These are phyloP conservation scores for Oropetium thomaeum DNA, from an alignment of 176 grass and related monocot genomes.

Conservation along the genomic window DNA sequence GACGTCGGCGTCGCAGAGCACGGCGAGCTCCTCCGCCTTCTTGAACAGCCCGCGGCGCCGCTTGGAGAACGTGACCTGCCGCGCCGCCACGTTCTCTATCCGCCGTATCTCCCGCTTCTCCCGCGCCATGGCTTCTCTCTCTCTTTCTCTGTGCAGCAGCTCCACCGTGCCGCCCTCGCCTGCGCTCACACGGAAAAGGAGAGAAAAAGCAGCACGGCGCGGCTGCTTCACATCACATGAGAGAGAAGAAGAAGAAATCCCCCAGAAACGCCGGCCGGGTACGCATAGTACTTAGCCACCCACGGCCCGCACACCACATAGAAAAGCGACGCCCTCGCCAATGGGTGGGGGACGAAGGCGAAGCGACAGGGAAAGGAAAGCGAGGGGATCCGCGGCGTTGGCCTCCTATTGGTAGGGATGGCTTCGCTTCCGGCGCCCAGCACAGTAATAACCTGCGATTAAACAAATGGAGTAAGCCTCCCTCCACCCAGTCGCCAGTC, in stretches of 20 bases:
- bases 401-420: background rate
- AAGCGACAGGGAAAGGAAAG: background rate
- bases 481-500: too few species aligned
- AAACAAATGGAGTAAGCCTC: background rate
- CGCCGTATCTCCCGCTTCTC: slow-evolving; percentile 76
- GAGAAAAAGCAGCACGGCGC: background rate
- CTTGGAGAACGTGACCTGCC: slow-evolving; percentile 97
- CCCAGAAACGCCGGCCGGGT: background rate
- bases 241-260: background rate
- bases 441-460: slow-evolving; percentile 6
- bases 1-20: slow-evolving; percentile 92
- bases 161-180: too few species aligned
- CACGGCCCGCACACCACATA: background rate
- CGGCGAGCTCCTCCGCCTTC: slow-evolving; percentile 89
- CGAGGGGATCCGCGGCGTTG: background rate
- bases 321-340: slow-evolving; percentile 7
- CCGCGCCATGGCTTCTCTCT: slow-evolving; percentile 47
- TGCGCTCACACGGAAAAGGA: background rate
- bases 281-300: background rate
- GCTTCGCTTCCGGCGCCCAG: background rate
- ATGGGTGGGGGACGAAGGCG: background rate
- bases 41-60: slow-evolving; percentile 83
- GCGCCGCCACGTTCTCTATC: slow-evolving; percentile 78
- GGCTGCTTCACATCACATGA: background rate
- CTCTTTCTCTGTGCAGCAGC: background rate